Conservation (phyloP, 2,329 filamentous ascomycete genomes). For the Thielaviopsis euricoi region DNA sequence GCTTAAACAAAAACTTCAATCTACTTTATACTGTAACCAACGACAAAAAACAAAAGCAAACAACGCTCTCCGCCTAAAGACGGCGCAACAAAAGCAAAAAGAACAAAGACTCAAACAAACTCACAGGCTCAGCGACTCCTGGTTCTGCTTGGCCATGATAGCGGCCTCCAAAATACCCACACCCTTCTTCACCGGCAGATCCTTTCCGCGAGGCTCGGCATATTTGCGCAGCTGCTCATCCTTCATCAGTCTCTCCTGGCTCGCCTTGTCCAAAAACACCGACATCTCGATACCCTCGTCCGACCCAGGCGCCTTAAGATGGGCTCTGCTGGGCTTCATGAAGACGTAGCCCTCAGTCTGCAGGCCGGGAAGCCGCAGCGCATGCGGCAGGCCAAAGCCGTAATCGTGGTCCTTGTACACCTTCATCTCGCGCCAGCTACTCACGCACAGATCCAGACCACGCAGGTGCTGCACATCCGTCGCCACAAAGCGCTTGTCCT, state of each 20-base stretch:
- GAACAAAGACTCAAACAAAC: too few relatives aligned
- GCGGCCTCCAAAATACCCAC: too few relatives aligned
- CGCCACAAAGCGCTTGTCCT: neutral
- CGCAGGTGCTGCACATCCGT: neutral
- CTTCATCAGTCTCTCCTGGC: slow-evolving; percentile 2
- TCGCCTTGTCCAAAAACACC: slow-evolving; percentile 1
- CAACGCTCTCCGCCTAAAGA: too few relatives aligned
- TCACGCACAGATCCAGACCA: neutral
- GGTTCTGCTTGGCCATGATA: too few relatives aligned
- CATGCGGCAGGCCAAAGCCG: slow-evolving; percentile 7
- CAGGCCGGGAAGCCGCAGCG: neutral
- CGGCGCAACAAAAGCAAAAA: too few relatives aligned
- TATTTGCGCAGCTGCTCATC: slow-evolving; percentile 1
- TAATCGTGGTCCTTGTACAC: neutral
- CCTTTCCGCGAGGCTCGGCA: neutral
- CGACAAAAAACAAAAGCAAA: too few relatives aligned
- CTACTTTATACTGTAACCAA: too few relatives aligned
- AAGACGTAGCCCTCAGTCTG: slow-evolving; percentile 2
- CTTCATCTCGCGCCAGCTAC: slow-evolving; percentile 1
- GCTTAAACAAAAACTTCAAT: too few relatives aligned
- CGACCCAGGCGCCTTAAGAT: slow-evolving; percentile 1
- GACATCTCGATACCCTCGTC: slow-evolving; percentile 2
- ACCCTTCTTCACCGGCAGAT: too few relatives aligned
- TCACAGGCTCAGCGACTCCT: too few relatives aligned
- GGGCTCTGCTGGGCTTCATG: slow-evolving; percentile 3